These are phyloP conservation scores for Phytophthora quininea DNA, from an alignment of 352 stramenopile genomes.

Conservation along the genomic window DNA sequence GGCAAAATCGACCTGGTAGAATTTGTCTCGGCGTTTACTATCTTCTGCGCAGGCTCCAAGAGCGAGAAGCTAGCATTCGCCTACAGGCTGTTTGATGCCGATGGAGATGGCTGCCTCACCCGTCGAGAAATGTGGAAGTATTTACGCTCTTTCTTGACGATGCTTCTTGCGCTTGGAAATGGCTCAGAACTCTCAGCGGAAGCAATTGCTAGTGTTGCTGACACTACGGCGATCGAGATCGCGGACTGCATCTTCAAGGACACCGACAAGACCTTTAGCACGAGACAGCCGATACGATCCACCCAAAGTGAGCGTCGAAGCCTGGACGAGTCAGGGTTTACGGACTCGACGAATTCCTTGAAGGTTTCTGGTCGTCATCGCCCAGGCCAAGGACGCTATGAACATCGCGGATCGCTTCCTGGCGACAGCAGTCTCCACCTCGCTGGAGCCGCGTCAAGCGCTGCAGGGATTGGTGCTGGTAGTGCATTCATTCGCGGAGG, in stretches of 20 bases:
- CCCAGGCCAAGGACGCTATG: conserved; percentile 55
- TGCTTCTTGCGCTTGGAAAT: conserved; percentile 94
- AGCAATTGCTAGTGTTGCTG: conserved; percentile 79
- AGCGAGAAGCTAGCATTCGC: conserved; percentile 94
- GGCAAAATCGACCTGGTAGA: conserved; percentile 89
- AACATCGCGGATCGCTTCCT: conserved; percentile 76
- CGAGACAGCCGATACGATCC: conserved; percentile 35
- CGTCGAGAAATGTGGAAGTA: conserved; percentile 93
- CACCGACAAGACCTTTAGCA: conserved; percentile 80
- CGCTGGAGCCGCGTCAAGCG: conserved; percentile 55
- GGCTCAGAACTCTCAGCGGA: conserved; percentile 81
- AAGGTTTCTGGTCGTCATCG: conserved; percentile 32
- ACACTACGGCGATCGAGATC: conserved; percentile 84
- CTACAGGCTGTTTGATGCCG: conserved; percentile 91
- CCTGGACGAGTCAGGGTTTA: conserved; percentile 59
- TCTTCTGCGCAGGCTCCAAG: conserved; percentile 95
- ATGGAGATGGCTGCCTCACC: conserved; percentile 90
- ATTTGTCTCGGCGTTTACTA: conserved; percentile 93
- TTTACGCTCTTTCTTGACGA: conserved; percentile 94
- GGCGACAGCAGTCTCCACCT: conserved; percentile 61
- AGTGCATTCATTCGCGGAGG: conserved; percentile 75
- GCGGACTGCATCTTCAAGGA: conserved; percentile 85
- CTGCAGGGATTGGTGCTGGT: conserved; percentile 61
- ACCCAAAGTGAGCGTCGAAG: conserved; percentile 54
- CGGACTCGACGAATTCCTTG: conserved; percentile 43